phyloP scores from a whole-genome alignment of 2,329 filamentous ascomycete genomes.

The Paracoccidioides lutzii region DNA sequence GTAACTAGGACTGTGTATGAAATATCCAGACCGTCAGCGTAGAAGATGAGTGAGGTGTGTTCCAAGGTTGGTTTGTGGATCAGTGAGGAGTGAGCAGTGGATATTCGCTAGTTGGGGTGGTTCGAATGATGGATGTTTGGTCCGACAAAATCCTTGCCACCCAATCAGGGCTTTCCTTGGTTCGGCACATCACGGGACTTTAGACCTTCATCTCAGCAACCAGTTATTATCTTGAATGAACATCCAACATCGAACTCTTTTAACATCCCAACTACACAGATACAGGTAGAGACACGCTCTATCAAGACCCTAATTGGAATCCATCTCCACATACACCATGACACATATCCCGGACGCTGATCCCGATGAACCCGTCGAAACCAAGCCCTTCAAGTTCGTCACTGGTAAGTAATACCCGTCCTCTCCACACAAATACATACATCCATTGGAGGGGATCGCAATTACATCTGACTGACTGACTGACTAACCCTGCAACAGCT shows the following conservation, averaged over 20 bases:
- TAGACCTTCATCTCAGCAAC: slow-evolving; percentile 3
- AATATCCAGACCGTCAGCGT: not conserved
- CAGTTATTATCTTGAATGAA: not conserved
- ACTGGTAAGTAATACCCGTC: slow-evolving; percentile 57
- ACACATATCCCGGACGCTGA: slow-evolving; percentile 51
- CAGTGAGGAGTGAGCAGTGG: not conserved
- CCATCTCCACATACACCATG: slow-evolving; percentile 53
- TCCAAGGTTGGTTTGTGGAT: not conserved
- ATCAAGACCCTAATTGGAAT: slow-evolving; percentile 17
- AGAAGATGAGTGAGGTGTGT: not conserved
- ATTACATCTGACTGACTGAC: slow-evolving; percentile 14
- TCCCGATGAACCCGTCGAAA: slow-evolving; percentile 64
- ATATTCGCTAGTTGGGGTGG: too few species aligned
- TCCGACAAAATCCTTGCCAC: not conserved
- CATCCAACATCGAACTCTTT: slow-evolving; percentile 12
- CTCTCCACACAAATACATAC: slow-evolving; percentile 10
- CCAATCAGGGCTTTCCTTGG: slow-evolving; percentile 6
- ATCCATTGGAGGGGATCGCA: slow-evolving; percentile 17
- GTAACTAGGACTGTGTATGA: not conserved
- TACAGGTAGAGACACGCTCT: slow-evolving; percentile 3
- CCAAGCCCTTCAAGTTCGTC: slow-evolving; percentile 99
- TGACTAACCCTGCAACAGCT: slow-evolving; percentile 32
- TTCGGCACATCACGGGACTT: slow-evolving; percentile 10
- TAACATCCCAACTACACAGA: slow-evolving; percentile 18
- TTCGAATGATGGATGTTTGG: too few species aligned